Evolutionary conservation across 2,329 filamentous ascomycete species (phyloP).

Genomic region (Cytospora piceicola): DNA sequence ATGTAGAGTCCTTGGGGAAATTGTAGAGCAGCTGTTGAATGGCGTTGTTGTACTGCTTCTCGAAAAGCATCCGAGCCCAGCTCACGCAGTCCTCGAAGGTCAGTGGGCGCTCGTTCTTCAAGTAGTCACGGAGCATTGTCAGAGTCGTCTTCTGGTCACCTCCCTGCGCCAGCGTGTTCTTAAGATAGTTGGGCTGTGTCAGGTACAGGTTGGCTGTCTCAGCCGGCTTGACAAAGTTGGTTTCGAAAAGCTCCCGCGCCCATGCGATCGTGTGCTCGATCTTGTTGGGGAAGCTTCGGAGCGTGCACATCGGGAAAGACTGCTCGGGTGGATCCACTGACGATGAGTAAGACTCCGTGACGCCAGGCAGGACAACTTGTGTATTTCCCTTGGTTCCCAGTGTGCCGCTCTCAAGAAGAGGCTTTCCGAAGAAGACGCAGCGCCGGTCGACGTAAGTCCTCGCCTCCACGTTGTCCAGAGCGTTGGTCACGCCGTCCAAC

Average conservation of each 20-base stretch:
- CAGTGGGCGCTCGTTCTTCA: constrained; percentile 88
- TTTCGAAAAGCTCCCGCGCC: constrained; percentile 95
- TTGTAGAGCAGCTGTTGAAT: constrained; percentile 96
- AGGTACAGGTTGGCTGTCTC: constrained; percentile 95
- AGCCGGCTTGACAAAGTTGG: constrained; percentile 88
- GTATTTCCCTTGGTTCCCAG: constrained; percentile 99
- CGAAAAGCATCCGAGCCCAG: constrained; percentile 92
- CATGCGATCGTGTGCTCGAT: constrained; percentile 99
- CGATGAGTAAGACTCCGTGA: constrained; percentile 92
- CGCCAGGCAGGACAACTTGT: constrained; percentile 85
- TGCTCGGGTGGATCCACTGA: constrained; percentile 98
- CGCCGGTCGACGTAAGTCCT: constrained; percentile 94
- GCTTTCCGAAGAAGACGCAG: constrained; percentile 98
- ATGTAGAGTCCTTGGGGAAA: constrained; percentile 92
- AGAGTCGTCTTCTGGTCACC: constrained; percentile 94
- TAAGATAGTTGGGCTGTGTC: constrained; percentile 87
- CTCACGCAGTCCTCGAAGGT: constrained; percentile 96
- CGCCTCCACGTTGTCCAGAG: constrained; percentile 95
- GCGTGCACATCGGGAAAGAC: constrained; percentile 98
- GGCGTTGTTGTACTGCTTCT: constrained; percentile 95
- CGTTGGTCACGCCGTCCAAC: constrained; percentile 93
- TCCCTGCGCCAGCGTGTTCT: constrained; percentile 84
- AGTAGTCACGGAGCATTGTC: constrained; percentile 85
- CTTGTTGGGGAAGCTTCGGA: constrained; percentile 95
- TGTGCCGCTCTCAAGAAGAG: constrained; percentile 92